Conservation (phyloP, 164 flowering plant genomes). For the Paratinospora sagittata region DNA sequence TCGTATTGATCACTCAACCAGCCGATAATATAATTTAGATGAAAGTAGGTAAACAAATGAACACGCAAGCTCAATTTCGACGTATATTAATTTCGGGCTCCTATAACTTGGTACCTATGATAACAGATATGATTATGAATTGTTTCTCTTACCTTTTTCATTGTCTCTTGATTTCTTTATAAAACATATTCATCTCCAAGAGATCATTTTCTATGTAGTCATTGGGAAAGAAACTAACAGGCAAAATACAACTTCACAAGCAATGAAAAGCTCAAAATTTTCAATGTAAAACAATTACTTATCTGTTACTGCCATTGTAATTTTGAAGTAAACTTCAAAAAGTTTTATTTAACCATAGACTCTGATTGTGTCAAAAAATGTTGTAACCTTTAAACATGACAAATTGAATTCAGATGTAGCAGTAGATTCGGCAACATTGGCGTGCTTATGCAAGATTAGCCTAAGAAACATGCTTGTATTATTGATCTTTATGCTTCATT, state of each 20-base stretch:
- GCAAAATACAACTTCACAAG: not conserved
- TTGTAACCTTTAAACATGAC: too few species aligned
- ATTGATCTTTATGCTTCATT: not conserved
- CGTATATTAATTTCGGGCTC: not conserved
- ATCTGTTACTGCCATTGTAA: too few species aligned
- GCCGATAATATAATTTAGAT: not conserved
- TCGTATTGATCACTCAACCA: not conserved
- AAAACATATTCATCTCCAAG: not conserved
- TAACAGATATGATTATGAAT: constrained; percentile 2
- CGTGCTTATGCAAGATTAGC: too few species aligned
- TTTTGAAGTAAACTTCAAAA: too few species aligned
- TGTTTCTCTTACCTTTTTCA: not conserved
- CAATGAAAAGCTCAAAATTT: not conserved
- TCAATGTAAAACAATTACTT: not conserved
- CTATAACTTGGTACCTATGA: not conserved
- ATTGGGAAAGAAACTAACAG: not conserved
- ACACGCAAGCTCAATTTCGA: not conserved
- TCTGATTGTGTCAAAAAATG: too few species aligned
- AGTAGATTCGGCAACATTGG: not conserved
- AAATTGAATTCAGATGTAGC: not conserved
- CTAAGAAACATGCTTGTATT: too few species aligned
- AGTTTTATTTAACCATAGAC: too few species aligned
- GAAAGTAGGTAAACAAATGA: not conserved
- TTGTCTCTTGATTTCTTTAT: too few species aligned
- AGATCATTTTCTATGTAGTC: not conserved